These are phyloP conservation scores for Auricularia sp. DNA, from an alignment of 768 basidiomycete species.

Conservation along the genomic window DNA sequence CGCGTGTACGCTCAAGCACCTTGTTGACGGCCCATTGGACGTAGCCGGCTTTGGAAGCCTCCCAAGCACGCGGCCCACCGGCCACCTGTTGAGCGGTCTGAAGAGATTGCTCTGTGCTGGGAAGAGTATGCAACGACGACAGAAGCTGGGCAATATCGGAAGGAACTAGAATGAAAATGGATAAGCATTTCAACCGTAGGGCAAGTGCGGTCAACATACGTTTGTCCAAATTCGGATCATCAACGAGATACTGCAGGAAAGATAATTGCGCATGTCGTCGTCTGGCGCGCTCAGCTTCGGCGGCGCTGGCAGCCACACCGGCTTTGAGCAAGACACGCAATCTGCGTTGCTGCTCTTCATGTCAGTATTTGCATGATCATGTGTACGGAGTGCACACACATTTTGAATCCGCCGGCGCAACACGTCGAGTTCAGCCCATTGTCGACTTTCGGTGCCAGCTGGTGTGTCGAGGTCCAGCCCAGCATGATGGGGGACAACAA, in stretches of 20 bases:
- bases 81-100: conserved; percentile 23
- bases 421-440: conserved; percentile 59
- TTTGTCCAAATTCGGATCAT: conserved; percentile 27
- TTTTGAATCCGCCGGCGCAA: conserved; percentile 57
- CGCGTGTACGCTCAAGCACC: conserved; percentile 29
- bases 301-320: conserved; percentile 38
- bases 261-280: conserved; percentile 31
- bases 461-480: conserved; percentile 55
- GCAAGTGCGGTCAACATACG: conserved; percentile 23
- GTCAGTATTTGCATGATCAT: too few relatives aligned
- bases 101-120: conserved; percentile 26
- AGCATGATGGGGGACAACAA: conserved; percentile 69
- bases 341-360: conserved; percentile 46
- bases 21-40: conserved; percentile 63
- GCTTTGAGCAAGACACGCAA: conserved; percentile 46
- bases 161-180: conserved; percentile 31
- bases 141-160: conserved; percentile 1
- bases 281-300: conserved; percentile 38
- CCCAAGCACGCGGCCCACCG: conserved; percentile 52
- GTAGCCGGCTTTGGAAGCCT: conserved; percentile 64
- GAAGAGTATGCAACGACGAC: conserved; percentile 20
- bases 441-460: conserved; percentile 36
- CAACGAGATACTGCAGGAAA: conserved; percentile 28
- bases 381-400: conserved; percentile 32
- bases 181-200: conserved; percentile 36